Conservation (phyloP, 2,329 filamentous ascomycete species). For the Cladophialophora exuberans region DNA sequence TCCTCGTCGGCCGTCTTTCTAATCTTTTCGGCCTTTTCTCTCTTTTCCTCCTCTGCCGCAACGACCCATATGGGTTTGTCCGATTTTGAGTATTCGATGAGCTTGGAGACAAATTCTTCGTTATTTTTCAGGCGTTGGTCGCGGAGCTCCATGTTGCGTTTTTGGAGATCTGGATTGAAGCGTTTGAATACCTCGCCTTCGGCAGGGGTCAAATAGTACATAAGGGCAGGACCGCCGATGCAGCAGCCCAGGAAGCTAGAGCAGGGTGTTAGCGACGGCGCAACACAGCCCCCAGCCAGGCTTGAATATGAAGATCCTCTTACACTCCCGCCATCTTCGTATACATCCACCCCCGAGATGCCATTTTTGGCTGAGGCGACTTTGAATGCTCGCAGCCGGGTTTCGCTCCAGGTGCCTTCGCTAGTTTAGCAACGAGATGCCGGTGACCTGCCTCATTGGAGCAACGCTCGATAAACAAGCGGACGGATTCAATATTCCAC, state of each 20-base stretch:
- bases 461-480: too few species aligned
- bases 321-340: conserved; percentile 74
- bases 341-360: conserved; percentile 49
- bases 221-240: conserved; percentile 83
- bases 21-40: conserved; percentile 41
- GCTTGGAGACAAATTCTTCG: conserved; percentile 77
- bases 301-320: conserved; percentile 17
- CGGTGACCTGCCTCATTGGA: too few species aligned
- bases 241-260: conserved; percentile 70
- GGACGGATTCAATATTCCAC: too few species aligned
- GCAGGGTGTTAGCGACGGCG: neutral
- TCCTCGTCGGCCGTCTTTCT: conserved; percentile 44
- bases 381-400: neutral
- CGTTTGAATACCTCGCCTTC: conserved; percentile 88
- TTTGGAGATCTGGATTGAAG: conserved; percentile 95
- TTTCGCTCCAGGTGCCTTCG: neutral
- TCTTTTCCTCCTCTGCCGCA: conserved; percentile 45
- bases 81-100: conserved; percentile 89
- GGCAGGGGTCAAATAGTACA: conserved; percentile 71
- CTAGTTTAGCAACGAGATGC: neutral
- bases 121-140: conserved; percentile 81
- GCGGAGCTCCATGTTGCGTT: conserved; percentile 78
- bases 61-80: conserved; percentile 74
- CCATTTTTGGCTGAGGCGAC: conserved; percentile 19
- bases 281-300: neutral